Conservation (phyloP, 768 basidiomycete species). For the Trametes punicea region DNA sequence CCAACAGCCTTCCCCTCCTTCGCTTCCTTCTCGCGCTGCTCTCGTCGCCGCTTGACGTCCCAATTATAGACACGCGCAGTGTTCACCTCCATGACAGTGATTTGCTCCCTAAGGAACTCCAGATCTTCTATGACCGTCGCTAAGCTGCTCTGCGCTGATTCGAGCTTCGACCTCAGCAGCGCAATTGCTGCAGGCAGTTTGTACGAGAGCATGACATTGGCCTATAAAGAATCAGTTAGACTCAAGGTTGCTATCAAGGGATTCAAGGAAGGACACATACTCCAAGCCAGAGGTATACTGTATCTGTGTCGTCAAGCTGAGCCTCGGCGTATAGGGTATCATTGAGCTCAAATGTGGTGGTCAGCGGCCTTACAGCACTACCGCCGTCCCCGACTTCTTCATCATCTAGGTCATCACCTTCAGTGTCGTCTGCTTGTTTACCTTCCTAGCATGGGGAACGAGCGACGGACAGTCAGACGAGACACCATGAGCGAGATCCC, state of each 20-base stretch:
- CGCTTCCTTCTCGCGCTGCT: slow-evolving; percentile 43
- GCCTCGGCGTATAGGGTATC: slow-evolving; percentile 95
- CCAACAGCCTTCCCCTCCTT: slow-evolving; percentile 8
- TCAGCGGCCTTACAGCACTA: slow-evolving; percentile 50
- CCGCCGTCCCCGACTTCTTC: slow-evolving; percentile 54
- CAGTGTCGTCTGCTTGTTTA: slow-evolving; percentile 42
- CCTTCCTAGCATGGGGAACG: slow-evolving; percentile 46
- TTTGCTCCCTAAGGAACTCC: slow-evolving; percentile 90
- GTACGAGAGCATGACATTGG: slow-evolving; percentile 97
- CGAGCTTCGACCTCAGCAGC: slow-evolving; percentile 73
- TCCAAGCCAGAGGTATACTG: slow-evolving; percentile 94
- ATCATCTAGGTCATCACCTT: slow-evolving; percentile 43
- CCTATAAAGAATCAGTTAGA: slow-evolving; percentile 45
- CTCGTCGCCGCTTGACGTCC: slow-evolving; percentile 84
- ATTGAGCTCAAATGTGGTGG: slow-evolving; percentile 90
- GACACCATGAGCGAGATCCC: background rate
- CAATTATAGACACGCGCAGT: slow-evolving; percentile 95
- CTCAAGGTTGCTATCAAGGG: background rate
- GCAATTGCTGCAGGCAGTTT: slow-evolving; percentile 72
- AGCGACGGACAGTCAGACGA: background rate
- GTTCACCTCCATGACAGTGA: slow-evolving; percentile 95
- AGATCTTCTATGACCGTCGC: slow-evolving; percentile 78
- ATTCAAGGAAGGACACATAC: slow-evolving; percentile 45
- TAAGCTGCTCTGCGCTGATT: slow-evolving; percentile 62
- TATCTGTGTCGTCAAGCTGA: slow-evolving; percentile 79